Conservation (phyloP, 1,284 basidiomycete genomes). For the Fomitiporia mediterranea region DNA sequence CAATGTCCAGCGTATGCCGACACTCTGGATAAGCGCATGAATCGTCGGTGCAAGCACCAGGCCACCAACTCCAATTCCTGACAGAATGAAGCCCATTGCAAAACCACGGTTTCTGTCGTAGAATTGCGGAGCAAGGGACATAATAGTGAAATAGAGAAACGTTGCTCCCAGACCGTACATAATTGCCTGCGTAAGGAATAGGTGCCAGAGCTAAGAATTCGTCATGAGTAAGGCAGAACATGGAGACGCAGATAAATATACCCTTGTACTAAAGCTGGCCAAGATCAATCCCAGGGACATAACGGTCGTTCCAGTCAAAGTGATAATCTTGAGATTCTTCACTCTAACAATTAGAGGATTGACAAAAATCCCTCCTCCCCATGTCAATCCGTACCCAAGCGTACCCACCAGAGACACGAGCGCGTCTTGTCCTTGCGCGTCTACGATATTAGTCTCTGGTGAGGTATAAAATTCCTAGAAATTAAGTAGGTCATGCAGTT, state of each 20-base stretch:
- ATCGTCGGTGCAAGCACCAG: slow-evolving; percentile 41
- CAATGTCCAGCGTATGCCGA: slow-evolving; percentile 36
- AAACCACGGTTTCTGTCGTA: slow-evolving; percentile 43
- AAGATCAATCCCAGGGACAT: slow-evolving; percentile 41
- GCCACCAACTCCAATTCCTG: slow-evolving; percentile 40
- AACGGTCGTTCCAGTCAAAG: slow-evolving; percentile 34
- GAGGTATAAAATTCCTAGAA: slow-evolving; percentile 42
- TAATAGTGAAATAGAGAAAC: slow-evolving; percentile 42
- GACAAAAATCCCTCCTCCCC: slow-evolving; percentile 44
- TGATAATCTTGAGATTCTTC: slow-evolving; percentile 34
- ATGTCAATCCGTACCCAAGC: slow-evolving; percentile 41
- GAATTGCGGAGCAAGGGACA: slow-evolving; percentile 40
- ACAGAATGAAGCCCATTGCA: slow-evolving; percentile 41
- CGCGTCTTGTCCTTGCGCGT: slow-evolving; percentile 36
- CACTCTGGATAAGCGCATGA: slow-evolving; percentile 34
- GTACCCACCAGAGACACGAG: slow-evolving; percentile 41
- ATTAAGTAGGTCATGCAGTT: background rate
- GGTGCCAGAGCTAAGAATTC: slow-evolving; percentile 37
- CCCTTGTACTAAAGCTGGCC: slow-evolving; percentile 37
- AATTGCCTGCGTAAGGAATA: slow-evolving; percentile 40
- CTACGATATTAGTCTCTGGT: slow-evolving; percentile 32
- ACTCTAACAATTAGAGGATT: slow-evolving; percentile 37
- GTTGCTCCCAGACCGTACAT: slow-evolving; percentile 42
- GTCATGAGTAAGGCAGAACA: background rate
- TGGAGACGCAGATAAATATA: slow-evolving; percentile 19